Evolutionary conservation across 202 grass and related monocot genomes (phyloP).

Genomic region (Schoenoplectus triqueter): DNA sequence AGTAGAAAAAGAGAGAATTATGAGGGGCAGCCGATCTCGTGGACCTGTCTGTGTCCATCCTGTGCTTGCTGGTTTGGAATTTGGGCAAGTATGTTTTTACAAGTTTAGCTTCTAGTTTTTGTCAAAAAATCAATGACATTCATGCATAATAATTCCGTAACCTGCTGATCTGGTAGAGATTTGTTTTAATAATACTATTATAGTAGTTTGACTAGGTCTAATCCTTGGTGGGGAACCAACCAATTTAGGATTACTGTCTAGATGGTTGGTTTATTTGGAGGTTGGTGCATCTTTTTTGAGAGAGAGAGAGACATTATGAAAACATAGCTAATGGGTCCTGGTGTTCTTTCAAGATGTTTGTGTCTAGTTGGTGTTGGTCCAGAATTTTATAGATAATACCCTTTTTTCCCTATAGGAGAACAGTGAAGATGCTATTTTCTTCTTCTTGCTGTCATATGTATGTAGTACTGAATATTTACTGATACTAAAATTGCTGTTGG

Average conservation of each 20-base stretch:
- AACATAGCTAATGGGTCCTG: not conserved
- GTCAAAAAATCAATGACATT: not conserved
- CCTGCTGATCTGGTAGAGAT: not conserved
- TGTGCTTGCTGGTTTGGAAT: slow-evolving; percentile 76
- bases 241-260: not conserved
- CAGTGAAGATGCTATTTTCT: not conserved
- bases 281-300: slow-evolving; percentile 1
- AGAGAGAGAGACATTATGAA: not conserved
- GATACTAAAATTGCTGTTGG: not conserved
- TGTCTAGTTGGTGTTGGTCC: slow-evolving; percentile 1
- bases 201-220: not conserved
- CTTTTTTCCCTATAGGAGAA: not conserved
- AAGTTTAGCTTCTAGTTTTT: slow-evolving; percentile 15
- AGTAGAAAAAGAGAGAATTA: slow-evolving; percentile 71
- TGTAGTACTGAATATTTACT: slow-evolving; percentile 1
- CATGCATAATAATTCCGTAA: not conserved
- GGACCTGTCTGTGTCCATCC: slow-evolving; percentile 73
- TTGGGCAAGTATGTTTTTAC: slow-evolving; percentile 68
- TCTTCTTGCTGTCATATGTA: not conserved
- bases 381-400: not conserved
- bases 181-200: not conserved
- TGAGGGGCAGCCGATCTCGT: slow-evolving; percentile 68
- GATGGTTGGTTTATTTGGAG: slow-evolving; percentile 18
- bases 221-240: not conserved
- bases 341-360: not conserved